Conservation (phyloP, 2,329 filamentous ascomycete genomes). For the Alternaria triticina region DNA sequence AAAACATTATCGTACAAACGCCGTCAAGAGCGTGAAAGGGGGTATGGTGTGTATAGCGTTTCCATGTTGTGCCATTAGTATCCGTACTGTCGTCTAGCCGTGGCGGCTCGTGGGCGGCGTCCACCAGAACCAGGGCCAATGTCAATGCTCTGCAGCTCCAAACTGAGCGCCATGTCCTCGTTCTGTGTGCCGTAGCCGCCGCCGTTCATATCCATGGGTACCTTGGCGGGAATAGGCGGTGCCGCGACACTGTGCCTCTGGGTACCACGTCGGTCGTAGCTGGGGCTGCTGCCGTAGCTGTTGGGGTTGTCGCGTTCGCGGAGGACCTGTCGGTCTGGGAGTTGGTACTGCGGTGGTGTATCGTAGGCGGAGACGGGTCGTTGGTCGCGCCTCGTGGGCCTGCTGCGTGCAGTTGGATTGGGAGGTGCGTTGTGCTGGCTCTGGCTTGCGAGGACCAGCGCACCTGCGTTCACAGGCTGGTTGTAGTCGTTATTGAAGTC, state of each 20-base stretch:
- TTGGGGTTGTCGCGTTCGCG: constrained; percentile 45
- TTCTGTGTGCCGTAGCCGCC: constrained; percentile 11
- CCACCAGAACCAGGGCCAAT: constrained; percentile 46
- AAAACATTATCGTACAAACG: constrained; percentile 13
- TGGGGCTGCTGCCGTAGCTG: constrained; percentile 38
- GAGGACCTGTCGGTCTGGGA: constrained; percentile 35
- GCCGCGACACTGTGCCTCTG: constrained; percentile 29
- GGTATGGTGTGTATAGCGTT: neutral
- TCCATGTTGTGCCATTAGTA: constrained; percentile 7
- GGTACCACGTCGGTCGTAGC: constrained; percentile 34
- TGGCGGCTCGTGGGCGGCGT: constrained; percentile 19
- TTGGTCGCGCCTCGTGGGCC: constrained; percentile 39
- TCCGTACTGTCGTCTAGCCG: constrained; percentile 20
- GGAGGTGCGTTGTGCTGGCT: constrained; percentile 16
- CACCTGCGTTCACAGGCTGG: constrained; percentile 20
- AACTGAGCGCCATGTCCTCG: constrained; percentile 63
- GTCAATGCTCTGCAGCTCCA: constrained; percentile 68
- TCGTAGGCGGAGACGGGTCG: constrained; percentile 19
- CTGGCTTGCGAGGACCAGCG: constrained; percentile 34
- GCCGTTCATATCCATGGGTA: constrained; percentile 57
- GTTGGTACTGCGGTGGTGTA: constrained; percentile 15
- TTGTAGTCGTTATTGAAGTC: constrained; percentile 30
- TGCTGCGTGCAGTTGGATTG: constrained; percentile 29
- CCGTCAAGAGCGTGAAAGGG: neutral
- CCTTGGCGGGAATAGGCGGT: constrained; percentile 74